Percentiles rank a stretch among this genome's conserved stretches.
phyloP scores from a whole-genome alignment of 1,284 basidiomycete species.

The Cryptococcus wingfieldii region DNA sequence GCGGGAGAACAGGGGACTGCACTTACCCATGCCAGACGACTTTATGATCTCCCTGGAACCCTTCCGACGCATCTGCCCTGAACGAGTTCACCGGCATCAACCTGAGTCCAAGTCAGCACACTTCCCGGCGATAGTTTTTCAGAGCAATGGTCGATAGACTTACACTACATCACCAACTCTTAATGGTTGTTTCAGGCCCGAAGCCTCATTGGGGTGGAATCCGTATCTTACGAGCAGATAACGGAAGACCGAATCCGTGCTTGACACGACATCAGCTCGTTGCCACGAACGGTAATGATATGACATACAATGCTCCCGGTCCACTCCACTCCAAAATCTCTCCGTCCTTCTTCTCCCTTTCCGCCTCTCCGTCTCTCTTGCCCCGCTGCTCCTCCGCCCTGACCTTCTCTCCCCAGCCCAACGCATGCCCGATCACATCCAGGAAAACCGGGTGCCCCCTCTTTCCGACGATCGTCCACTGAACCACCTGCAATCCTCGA shows the following conservation, averaged over 20 bases:
- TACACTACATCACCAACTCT: constrained; percentile 28
- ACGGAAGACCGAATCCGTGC: constrained; percentile 20
- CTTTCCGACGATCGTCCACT: constrained; percentile 31
- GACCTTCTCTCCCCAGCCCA: constrained; percentile 12
- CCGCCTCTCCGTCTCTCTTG: not conserved
- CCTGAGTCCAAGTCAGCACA: constrained; percentile 3
- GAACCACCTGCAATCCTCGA: constrained; percentile 26
- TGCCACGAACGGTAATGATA: not conserved
- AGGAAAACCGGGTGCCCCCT: constrained; percentile 30
- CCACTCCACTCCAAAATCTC: constrained; percentile 26
- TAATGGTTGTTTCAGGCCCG: constrained; percentile 12
- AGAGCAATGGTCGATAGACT: not conserved
- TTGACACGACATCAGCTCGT: not conserved
- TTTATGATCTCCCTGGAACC: constrained; percentile 19
- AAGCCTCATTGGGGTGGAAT: constrained; percentile 16
- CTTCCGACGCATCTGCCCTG: constrained; percentile 25
- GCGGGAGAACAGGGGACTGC: not conserved
- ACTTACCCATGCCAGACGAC: constrained; percentile 32
- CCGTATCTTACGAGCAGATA: constrained; percentile 32
- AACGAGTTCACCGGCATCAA: constrained; percentile 25
- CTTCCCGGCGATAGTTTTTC: not conserved
- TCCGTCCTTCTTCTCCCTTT: constrained; percentile 1
- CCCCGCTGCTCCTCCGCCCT: not conserved
- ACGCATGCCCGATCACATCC: constrained; percentile 24
- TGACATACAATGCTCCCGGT: constrained; percentile 28